Evolutionary conservation across 2,329 filamentous ascomycete genomes (phyloP), one percentile per base, ranked within the genome.

Genomic region (Pseudogymnoascus sp.): DNA sequence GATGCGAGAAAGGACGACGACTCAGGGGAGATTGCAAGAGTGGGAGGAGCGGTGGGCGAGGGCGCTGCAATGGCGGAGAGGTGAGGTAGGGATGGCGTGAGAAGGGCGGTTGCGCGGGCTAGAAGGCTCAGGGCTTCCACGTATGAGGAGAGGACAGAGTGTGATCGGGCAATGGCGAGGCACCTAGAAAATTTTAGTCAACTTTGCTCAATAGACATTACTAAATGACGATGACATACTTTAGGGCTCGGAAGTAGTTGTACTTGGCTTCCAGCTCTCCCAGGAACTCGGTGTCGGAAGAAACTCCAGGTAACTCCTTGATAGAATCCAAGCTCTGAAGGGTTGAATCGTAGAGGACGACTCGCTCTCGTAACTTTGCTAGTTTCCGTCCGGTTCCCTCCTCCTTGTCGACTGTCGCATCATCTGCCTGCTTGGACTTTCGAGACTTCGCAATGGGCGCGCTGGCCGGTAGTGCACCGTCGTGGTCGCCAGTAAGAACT

Each of bases 311-410:
- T 12, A 99, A 80, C 63, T 96, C 91, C 68, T 89, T 90, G 72
- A 97, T 86, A 4, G 91, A 90, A 66, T 97, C 89, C 63, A 99
- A 79, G 73, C 91, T 97, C 74, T 97, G 90, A 22, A 97, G 76
- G 7, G 88, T 95, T 22, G 91, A 90, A 71, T 97, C 91, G 71
- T 97, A 97, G 1, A 99, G 79, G 2, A 93, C 92, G 12, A 90
- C 85, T 68, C 90, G 88, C 72, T 97, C 93, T 70, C 91, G 89
- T 59, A 97, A 78, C 68, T 89, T 86, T 11, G 87, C 86, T 59
- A 96, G 78, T 71, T 90, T 91, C 64, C 87, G 86, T 18, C 89
- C 88, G 14, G 83, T 84, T 0, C 88, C 83, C 66, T 91, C 85
- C 58, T 87, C 82, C 66, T 83, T 82, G 18, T 62, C 58, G 62